Evolutionary conservation across 2,329 filamentous ascomycete species (phyloP).

Genomic region (Penicillium psychrosexuale): DNA sequence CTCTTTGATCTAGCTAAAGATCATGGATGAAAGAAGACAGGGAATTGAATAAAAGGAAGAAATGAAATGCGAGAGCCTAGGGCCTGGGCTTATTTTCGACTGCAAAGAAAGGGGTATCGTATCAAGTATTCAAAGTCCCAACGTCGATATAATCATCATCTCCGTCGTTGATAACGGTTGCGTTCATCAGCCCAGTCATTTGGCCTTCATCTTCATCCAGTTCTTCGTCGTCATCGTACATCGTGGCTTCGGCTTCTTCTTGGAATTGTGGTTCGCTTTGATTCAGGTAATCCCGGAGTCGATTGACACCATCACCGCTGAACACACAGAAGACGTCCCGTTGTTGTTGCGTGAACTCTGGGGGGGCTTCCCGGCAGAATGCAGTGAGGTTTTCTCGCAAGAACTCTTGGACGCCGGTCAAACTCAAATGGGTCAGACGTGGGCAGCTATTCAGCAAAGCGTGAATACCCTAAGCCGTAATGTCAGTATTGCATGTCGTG

Average conservation of each 20-base stretch:
- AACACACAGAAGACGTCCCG: slow-evolving; percentile 97
- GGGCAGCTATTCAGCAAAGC: slow-evolving; percentile 85
- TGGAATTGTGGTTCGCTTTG: slow-evolving; percentile 33
- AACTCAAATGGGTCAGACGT: slow-evolving; percentile 85
- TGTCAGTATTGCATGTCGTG: background rate
- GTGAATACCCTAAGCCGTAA: slow-evolving; percentile 70
- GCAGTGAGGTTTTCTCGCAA: slow-evolving; percentile 76
- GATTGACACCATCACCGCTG: slow-evolving; percentile 76
- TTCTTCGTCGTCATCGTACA: slow-evolving; percentile 46
- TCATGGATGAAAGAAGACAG: slow-evolving; percentile 9
- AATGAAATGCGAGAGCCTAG: background rate
- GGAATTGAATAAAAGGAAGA: slow-evolving; percentile 9
- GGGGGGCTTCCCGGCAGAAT: slow-evolving; percentile 82
- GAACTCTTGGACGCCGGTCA: slow-evolving; percentile 92
- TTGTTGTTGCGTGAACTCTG: slow-evolving; percentile 93
- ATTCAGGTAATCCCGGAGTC: slow-evolving; percentile 76
- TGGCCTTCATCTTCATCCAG: slow-evolving; percentile 44
- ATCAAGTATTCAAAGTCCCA: slow-evolving; percentile 33
- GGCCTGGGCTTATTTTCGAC: slow-evolving; percentile 11
- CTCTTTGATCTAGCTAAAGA: slow-evolving; percentile 14
- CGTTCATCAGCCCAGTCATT: slow-evolving; percentile 43
- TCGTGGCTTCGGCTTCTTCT: slow-evolving; percentile 39
- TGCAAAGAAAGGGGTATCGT: slow-evolving; percentile 32
- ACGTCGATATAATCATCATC: slow-evolving; percentile 43
- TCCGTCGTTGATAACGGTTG: slow-evolving; percentile 42